Conservation (phyloP, 768 basidiomycete genomes). For the Rossbeevera mucosa region DNA sequence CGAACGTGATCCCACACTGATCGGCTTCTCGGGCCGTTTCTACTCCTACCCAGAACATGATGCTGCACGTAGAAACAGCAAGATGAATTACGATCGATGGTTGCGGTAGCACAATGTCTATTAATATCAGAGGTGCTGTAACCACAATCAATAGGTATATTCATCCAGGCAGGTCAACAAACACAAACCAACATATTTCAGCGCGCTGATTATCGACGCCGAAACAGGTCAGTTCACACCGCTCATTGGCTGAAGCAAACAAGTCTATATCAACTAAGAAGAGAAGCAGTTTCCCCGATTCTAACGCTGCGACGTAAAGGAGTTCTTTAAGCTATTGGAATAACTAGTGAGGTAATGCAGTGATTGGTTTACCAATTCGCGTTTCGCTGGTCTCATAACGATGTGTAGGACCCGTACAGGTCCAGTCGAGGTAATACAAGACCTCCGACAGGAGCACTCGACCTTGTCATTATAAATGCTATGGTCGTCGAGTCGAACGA, state of each 20-base stretch:
- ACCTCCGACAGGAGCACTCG: background rate
- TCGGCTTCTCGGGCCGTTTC: constrained; percentile 90
- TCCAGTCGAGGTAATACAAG: background rate
- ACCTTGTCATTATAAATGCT: constrained; percentile 93
- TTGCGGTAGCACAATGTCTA: constrained; percentile 60
- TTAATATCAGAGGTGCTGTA: no score
- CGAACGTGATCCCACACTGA: background rate
- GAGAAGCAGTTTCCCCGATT: constrained; percentile 84
- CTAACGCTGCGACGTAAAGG: constrained; percentile 85
- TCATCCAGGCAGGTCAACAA: constrained; percentile 62
- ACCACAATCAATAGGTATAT: no score
- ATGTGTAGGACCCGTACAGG: background rate
- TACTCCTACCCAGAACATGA: constrained; percentile 69
- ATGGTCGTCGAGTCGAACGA: constrained; percentile 80
- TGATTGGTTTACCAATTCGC: constrained; percentile 49
- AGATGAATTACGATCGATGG: constrained; percentile 70
- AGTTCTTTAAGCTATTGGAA: constrained; percentile 75
- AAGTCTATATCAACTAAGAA: constrained; percentile 78
- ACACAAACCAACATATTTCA: background rate
- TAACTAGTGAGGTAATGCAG: constrained; percentile 67
- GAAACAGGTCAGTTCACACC: constrained; percentile 83
- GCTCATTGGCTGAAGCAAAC: constrained; percentile 92
- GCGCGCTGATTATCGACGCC: background rate
- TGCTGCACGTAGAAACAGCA: constrained; percentile 48
- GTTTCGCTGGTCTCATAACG: background rate